A percentile compares a stretch with the other conserved stretches of the same genome.
Evolutionary conservation across 176 grass and related monocot genomes (phyloP).

Genomic region (Puccinellia tenuiflora): DNA sequence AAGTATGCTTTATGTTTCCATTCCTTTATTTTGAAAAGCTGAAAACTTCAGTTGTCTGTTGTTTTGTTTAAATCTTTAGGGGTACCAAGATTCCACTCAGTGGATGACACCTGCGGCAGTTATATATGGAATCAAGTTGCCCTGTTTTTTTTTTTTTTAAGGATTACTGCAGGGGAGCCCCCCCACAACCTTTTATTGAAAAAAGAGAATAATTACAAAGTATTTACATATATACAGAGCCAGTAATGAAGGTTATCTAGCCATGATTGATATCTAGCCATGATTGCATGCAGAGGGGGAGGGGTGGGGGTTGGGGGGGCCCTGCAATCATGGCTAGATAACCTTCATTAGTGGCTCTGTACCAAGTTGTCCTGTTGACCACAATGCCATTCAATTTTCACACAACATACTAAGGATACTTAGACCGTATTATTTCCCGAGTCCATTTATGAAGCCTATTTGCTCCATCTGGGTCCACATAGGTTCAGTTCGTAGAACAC

Average conservation of each 20-base stretch:
- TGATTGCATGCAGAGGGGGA: too few species aligned
- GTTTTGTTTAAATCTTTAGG: neutral
- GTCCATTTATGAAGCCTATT: neutral
- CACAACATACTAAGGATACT: neutral
- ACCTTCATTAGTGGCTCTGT: too few species aligned
- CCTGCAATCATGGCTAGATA: too few species aligned
- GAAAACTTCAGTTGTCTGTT: neutral
- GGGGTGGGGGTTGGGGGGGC: too few species aligned
- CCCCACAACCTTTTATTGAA: too few species aligned
- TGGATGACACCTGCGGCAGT: neutral
- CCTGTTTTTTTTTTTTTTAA: too few species aligned
- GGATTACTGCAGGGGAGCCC: too few species aligned
- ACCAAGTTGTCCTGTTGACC: too few species aligned
- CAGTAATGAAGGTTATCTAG: too few species aligned
- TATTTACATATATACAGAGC: too few species aligned
- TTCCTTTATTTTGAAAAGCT: neutral
- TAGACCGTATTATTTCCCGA: neutral
- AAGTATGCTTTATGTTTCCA: constrained; percentile 44
- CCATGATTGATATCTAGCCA: too few species aligned
- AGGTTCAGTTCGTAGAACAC: neutral
- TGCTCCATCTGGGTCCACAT: neutral
- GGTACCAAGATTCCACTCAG: neutral
- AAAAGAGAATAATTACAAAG: too few species aligned
- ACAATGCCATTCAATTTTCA: neutral
- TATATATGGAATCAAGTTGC: neutral